These are phyloP conservation scores for Geoglossum cookeanum DNA, from an alignment of 2,329 filamentous ascomycete species.

Conservation along the genomic window DNA sequence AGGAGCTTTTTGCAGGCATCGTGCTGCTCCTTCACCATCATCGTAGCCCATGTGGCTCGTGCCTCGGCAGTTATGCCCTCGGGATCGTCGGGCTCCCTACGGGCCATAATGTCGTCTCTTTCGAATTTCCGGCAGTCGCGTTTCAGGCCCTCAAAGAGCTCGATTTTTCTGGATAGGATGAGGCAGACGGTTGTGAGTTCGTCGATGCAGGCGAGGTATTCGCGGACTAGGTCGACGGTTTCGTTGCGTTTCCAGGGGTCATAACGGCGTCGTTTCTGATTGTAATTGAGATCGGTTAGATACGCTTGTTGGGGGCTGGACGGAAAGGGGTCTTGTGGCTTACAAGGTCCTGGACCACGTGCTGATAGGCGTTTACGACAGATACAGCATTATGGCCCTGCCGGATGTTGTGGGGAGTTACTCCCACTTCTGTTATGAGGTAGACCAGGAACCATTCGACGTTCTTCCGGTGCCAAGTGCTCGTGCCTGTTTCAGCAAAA, in stretches of 20 bases:
- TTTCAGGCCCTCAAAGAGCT: conserved; percentile 8
- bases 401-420: conserved; percentile 9
- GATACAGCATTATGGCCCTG: conserved; percentile 10
- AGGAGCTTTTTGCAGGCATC: conserved; percentile 8
- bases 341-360: conserved; percentile 9
- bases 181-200: conserved; percentile 8
- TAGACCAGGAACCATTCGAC: conserved; percentile 12
- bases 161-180: conserved; percentile 9
- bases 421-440: conserved; percentile 9
- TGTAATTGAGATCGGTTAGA: neutral
- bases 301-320: neutral
- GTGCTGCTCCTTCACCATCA: conserved; percentile 6
- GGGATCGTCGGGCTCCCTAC: conserved; percentile 1
- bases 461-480: conserved; percentile 10
- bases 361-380: conserved; percentile 8
- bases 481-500: conserved; percentile 10
- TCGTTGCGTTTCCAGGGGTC: conserved; percentile 10
- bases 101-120: conserved; percentile 5
- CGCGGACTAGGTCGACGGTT: conserved; percentile 10
- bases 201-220: conserved; percentile 10
- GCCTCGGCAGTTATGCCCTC: neutral
- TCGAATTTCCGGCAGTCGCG: conserved; percentile 10
- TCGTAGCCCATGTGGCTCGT: conserved; percentile 7
- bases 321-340: neutral
- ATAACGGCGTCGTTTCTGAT: conserved; percentile 8